Conservation (phyloP, 139 green algal genomes). For the Chlamydomonas eustigma region DNA sequence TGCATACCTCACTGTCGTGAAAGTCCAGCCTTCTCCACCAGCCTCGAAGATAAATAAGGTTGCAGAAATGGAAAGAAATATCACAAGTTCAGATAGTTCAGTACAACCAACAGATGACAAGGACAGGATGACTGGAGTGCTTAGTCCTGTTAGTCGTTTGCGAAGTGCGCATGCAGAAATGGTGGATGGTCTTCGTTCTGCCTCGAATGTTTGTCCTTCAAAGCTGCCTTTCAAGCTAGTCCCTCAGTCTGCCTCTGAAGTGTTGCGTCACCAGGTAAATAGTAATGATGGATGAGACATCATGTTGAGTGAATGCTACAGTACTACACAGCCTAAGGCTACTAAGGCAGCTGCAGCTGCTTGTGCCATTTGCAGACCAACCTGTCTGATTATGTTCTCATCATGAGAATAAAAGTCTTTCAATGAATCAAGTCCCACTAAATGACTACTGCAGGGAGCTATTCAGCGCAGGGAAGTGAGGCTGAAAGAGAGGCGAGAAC, state of each 20-base stretch:
- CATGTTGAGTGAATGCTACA: not conserved
- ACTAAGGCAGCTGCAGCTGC: not conserved
- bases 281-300: not conserved
- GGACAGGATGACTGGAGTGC: too few relatives aligned
- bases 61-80: not conserved
- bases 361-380: not conserved
- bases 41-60: not conserved
- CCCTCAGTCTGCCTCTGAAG: not conserved
- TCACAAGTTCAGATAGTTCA: too few relatives aligned
- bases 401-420: not conserved
- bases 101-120: too few relatives aligned
- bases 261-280: not conserved
- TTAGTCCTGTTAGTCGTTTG: too few relatives aligned
- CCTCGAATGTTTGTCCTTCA: not conserved
- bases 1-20: slow-evolving; percentile 65
- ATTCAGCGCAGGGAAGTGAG: not conserved
- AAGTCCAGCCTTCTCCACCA: slow-evolving; percentile 29
- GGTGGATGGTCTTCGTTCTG: not conserved
- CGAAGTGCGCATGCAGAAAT: too few relatives aligned
- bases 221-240: not conserved
- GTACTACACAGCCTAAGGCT: not conserved
- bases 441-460: not conserved
- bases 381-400: not conserved
- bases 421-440: not conserved
- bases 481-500: not conserved